Conservation (phyloP, 2,329 filamentous ascomycete species). For the Cladophialophora chaetospira region DNA sequence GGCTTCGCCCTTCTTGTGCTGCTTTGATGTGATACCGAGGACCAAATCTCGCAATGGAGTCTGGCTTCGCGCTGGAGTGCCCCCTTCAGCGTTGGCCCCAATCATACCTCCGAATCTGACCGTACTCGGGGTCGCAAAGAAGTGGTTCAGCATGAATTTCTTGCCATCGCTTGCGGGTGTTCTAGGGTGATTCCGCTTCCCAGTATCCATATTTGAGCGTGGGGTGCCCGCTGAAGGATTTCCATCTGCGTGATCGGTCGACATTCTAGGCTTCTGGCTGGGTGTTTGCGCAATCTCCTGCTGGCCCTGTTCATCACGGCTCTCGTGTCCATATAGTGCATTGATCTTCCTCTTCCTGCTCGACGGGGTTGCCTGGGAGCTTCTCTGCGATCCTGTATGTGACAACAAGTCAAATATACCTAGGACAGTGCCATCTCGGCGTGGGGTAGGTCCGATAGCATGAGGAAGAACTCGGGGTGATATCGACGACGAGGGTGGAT, state of each 20-base stretch:
- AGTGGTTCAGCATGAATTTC: constrained; percentile 47
- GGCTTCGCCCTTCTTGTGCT: background rate
- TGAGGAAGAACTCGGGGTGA: constrained; percentile 39
- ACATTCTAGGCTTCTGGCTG: constrained; percentile 36
- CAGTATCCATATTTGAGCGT: constrained; percentile 32
- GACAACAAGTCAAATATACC: constrained; percentile 53
- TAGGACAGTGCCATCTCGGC: constrained; percentile 51
- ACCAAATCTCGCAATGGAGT: constrained; percentile 27
- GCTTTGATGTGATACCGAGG: constrained; percentile 18
- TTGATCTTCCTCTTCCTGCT: constrained; percentile 28
- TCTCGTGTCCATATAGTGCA: constrained; percentile 28
- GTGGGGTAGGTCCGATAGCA: constrained; percentile 51
- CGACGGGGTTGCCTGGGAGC: constrained; percentile 34
- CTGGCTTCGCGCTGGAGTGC: constrained; percentile 28
- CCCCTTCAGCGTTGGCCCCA: constrained; percentile 12
- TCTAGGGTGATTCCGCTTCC: constrained; percentile 32
- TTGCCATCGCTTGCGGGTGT: constrained; percentile 49
- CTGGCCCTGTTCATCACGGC: constrained; percentile 28
- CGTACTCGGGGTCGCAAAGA: constrained; percentile 50
- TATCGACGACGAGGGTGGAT: constrained; percentile 41
- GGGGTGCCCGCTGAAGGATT: constrained; percentile 20
- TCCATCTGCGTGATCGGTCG: background rate
- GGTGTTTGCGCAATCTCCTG: constrained; percentile 39
- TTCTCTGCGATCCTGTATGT: constrained; percentile 41
- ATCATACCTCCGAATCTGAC: constrained; percentile 45